A percentile compares a stretch with the other conserved stretches of the same genome.
phyloP scores from a whole-genome alignment of 352 stramenopile genomes.

The Globisporangium sylvaticum region DNA sequence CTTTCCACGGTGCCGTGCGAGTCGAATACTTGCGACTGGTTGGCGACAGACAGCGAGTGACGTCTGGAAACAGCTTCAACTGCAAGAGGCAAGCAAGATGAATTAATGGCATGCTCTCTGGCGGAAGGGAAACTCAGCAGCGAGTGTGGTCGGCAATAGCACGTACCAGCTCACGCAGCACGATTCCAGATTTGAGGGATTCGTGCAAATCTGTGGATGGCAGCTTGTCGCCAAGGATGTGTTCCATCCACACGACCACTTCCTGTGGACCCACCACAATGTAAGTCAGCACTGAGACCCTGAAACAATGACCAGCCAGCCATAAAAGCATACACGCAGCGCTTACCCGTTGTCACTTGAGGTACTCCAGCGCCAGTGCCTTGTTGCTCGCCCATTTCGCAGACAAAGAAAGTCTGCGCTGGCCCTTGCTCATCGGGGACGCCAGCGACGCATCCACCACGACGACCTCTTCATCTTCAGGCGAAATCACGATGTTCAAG shows the following conservation, averaged over 20 bases:
- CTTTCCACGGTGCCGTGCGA: slow-evolving; percentile 79
- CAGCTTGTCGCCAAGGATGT: slow-evolving; percentile 54
- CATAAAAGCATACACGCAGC: neutral
- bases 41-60: slow-evolving; percentile 46
- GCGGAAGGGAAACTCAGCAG: neutral
- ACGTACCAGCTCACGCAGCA: slow-evolving; percentile 63
- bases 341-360: slow-evolving; percentile 59
- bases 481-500: slow-evolving; percentile 30
- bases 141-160: neutral
- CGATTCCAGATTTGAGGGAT: slow-evolving; percentile 65
- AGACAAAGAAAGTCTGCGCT: slow-evolving; percentile 61
- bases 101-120: neutral
- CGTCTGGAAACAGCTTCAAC: slow-evolving; percentile 58
- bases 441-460: slow-evolving; percentile 21
- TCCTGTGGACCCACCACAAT: slow-evolving; percentile 28
- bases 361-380: slow-evolving; percentile 63
- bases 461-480: slow-evolving; percentile 25
- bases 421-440: slow-evolving; percentile 66
- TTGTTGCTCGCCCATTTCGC: slow-evolving; percentile 80
- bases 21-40: slow-evolving; percentile 72
- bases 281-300: neutral
- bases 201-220: slow-evolving; percentile 55
- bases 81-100: slow-evolving; percentile 9
- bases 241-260: slow-evolving; percentile 70
- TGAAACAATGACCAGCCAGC: neutral